A percentile compares a stretch with the other conserved stretches of the same genome.
Conservation (phyloP, 305 asterid genomes). For the Fraxinus albicans region DNA sequence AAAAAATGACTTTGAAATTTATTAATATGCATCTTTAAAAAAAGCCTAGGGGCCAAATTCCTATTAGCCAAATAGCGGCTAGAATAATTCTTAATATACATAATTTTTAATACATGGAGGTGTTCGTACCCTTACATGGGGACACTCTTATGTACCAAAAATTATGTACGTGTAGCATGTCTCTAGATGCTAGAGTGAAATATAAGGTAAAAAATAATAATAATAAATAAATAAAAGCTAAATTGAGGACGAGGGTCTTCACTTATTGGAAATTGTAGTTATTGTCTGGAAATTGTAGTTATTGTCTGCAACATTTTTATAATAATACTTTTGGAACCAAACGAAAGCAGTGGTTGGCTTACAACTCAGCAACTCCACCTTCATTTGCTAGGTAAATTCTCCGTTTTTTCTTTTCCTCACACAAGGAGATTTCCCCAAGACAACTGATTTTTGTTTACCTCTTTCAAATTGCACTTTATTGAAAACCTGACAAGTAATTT, state of each 20-base stretch:
- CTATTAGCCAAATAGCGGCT: not conserved
- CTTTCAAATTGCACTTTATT: constrained; percentile 3
- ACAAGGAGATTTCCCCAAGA: constrained; percentile 22
- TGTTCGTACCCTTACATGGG: too few relatives aligned
- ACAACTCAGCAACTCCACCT: constrained; percentile 22
- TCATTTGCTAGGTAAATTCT: constrained; percentile 23
- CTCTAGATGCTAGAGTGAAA: not conserved
- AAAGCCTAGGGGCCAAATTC: not conserved
- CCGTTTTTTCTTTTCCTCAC: not conserved
- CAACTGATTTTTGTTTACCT: constrained; percentile 11
- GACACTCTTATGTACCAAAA: too few relatives aligned
- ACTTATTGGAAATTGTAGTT: constrained; percentile 36
- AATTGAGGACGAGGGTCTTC: constrained; percentile 20
- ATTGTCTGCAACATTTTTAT: constrained; percentile 33
- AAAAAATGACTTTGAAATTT: too few relatives aligned
- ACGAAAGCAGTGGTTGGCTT: constrained; percentile 12
- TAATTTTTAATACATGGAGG: too few relatives aligned
- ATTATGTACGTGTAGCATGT: too few relatives aligned
- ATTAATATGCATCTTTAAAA: not conserved
- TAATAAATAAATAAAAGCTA: not conserved
- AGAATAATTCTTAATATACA: too few relatives aligned
- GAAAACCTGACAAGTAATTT: constrained; percentile 19
- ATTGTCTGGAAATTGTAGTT: constrained; percentile 19
- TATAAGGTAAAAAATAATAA: not conserved
- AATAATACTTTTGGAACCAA: constrained; percentile 17